These are phyloP conservation scores for Penicillium pancosmium DNA, from an alignment of 495 filamentous ascomycete species.

Conservation along the genomic window DNA sequence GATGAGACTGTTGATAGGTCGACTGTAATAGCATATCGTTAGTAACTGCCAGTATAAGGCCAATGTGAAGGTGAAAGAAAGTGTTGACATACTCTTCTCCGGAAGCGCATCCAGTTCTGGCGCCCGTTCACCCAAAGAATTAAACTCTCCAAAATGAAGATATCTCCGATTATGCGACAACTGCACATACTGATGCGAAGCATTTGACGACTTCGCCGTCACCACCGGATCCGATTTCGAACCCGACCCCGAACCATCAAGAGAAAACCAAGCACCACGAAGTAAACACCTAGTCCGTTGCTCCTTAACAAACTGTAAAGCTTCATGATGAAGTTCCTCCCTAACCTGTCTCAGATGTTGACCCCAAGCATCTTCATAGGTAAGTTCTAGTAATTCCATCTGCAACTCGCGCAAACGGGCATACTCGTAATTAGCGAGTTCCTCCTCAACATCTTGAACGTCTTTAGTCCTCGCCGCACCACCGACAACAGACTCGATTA, in stretches of 20 bases:
- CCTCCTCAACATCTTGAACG: slow-evolving; percentile 85
- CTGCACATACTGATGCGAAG: slow-evolving; percentile 77
- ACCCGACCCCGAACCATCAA: slow-evolving; percentile 35
- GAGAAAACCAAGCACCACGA: slow-evolving; percentile 87
- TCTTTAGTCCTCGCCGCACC: slow-evolving; percentile 82
- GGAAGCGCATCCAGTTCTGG: slow-evolving; percentile 74
- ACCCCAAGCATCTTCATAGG: slow-evolving; percentile 94
- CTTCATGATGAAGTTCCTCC: slow-evolving; percentile 91
- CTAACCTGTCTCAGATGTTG: slow-evolving; percentile 86
- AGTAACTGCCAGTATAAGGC: too few relatives aligned
- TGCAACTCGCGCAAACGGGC: slow-evolving; percentile 79
- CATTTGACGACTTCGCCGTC: slow-evolving; percentile 14
- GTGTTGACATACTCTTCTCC: slow-evolving; percentile 62
- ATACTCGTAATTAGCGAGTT: slow-evolving; percentile 81
- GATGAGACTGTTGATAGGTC: slow-evolving; percentile 89
- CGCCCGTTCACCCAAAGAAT: slow-evolving; percentile 59
- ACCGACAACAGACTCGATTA: slow-evolving; percentile 91
- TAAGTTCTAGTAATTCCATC: slow-evolving; percentile 89
- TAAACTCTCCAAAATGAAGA: slow-evolving; percentile 91
- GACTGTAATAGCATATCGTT: slow-evolving; percentile 44
- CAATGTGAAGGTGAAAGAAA: too few relatives aligned
- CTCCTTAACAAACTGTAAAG: slow-evolving; percentile 93
- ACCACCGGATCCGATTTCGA: slow-evolving; percentile 37
- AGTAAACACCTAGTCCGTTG: slow-evolving; percentile 93
- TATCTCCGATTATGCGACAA: slow-evolving; percentile 89